Base-by-base conservation (phyloP, 345 rosid species). In the Rubroshorea leprosula region DNA sequence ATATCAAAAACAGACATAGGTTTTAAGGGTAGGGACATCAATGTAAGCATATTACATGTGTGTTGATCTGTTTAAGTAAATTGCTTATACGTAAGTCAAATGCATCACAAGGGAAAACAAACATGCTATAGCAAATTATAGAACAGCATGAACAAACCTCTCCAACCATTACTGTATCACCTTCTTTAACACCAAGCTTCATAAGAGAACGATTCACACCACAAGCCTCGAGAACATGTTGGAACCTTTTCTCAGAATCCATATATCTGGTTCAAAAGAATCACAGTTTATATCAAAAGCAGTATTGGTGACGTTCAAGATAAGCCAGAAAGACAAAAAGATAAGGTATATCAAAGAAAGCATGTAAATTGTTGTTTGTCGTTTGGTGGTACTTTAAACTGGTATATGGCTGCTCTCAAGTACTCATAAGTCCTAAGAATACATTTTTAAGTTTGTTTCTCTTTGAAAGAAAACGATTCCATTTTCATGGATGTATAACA, bases 181-280 rank as follows among this genome's bases (percentile, higher is more conserved):
- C 99, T 80, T 89, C 97, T 76, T 87, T 82, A 49, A 89, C 91
- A 0, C 99, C 97, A 44, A 81, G 80, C 73, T 81, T 92, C 79
- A 61, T 60, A 54, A 92, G 80, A 5, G 87, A 71, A 66, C 78
- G 85, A 65, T 80, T 64, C 65, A 86, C 95, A 29, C 98, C 97
- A 68, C 91, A 86, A 65, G 98, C 97, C 64, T 82, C 97, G 73
- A 93, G 73, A 48, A 89, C 95, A 55, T 90, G 88, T 61, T 82
- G 94, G 70, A 87, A 89, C 68, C 91, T 85, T 77, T 69, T 82
- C 23, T 89, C 91, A 15, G 99, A 89, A 73, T 93, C 97, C 6
- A 78, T 29, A 51, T 89, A 89, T 72, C 97, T 89, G 86, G 68
- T 73, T 29, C 51, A 67, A 66, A 58, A 51, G 45, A 67, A 43